Conservation (phyloP, 768 basidiomycete species). For the Mycena kentingensis region DNA sequence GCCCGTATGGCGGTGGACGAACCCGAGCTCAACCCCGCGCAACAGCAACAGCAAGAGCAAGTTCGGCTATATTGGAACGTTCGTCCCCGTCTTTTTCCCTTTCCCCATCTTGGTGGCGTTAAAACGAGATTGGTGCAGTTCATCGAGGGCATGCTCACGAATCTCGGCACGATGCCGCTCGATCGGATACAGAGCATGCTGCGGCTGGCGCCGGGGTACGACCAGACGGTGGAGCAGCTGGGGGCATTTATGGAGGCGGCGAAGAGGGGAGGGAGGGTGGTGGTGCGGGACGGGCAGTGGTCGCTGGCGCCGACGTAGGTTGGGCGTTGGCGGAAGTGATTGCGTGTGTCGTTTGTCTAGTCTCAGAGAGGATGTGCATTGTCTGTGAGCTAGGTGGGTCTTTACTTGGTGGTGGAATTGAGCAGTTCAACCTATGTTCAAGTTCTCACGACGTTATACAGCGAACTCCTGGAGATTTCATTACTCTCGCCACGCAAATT, state of each 20-base stretch:
- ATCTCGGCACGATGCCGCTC: slow-evolving; percentile 71
- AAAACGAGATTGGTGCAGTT: slow-evolving; percentile 48
- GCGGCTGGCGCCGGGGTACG: slow-evolving; percentile 80
- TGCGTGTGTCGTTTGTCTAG: too few relatives aligned
- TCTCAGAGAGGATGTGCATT: too few relatives aligned
- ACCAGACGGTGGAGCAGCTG: slow-evolving; percentile 78
- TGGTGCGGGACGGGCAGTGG: slow-evolving; percentile 72
- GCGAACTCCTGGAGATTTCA: too few relatives aligned
- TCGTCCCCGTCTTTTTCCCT: slow-evolving; percentile 11
- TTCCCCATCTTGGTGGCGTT: neutral
- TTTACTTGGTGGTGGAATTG: too few relatives aligned
- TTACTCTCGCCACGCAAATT: too few relatives aligned
- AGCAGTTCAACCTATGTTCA: too few relatives aligned
- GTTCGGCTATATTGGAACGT: slow-evolving; percentile 92
- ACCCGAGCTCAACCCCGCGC: slow-evolving; percentile 53
- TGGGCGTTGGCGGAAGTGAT: too few relatives aligned
- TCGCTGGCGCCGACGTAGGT: slow-evolving; percentile 36
- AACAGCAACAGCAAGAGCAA: slow-evolving; percentile 82
- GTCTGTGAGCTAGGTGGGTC: too few relatives aligned
- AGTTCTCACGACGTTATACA: too few relatives aligned
- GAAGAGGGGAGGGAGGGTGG: slow-evolving; percentile 73
- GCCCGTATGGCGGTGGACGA: slow-evolving; percentile 41
- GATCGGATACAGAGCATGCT: slow-evolving; percentile 91
- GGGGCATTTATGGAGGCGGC: slow-evolving; percentile 80
- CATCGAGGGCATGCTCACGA: slow-evolving; percentile 90